Evolutionary conservation across 768 basidiomycete species (phyloP).

Genomic region (Macrolepiota albuminosa): DNA sequence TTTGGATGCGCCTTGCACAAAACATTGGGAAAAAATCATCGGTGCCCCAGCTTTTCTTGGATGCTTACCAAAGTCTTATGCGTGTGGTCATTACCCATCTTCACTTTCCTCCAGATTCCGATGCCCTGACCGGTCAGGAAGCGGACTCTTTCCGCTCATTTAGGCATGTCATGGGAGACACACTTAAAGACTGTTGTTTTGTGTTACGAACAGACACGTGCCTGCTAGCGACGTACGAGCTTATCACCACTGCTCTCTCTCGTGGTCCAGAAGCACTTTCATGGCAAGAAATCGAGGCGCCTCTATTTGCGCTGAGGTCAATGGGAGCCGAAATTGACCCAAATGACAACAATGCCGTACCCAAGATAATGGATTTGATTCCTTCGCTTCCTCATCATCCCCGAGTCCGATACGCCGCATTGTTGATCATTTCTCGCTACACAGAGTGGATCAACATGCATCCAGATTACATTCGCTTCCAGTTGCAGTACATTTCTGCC

Average conservation of each 20-base stretch:
- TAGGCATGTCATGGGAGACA: conserved; percentile 98
- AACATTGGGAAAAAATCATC: conserved; percentile 73
- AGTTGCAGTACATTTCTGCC: conserved; percentile 86
- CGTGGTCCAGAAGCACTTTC: conserved; percentile 51
- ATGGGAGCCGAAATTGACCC: conserved; percentile 95
- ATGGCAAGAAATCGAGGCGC: conserved; percentile 98
- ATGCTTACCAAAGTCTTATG: conserved; percentile 84
- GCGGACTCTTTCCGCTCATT: conserved; percentile 92
- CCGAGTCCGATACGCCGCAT: conserved; percentile 89
- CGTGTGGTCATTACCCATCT: conserved; percentile 83
- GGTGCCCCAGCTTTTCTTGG: conserved; percentile 70
- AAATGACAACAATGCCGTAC: conserved; percentile 79
- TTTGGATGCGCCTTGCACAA: conserved; percentile 97
- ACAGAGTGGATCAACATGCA: conserved; percentile 95
- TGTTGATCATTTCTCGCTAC: conserved; percentile 92
- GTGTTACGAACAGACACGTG: conserved; percentile 88
- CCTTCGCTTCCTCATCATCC: conserved; percentile 88
- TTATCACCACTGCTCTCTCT: conserved; percentile 71
- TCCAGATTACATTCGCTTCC: conserved; percentile 78
- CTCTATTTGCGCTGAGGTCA: conserved; percentile 94
- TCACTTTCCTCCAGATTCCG: conserved; percentile 78
- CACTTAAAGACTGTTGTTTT: conserved; percentile 95
- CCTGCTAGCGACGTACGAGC: conserved; percentile 73
- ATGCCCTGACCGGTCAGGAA: conserved; percentile 71
- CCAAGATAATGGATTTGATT: conserved; percentile 93